A percentile compares a stretch with the other conserved stretches of the same genome.
These are phyloP conservation scores for Diplodia corticola DNA, from an alignment of 2,329 filamentous ascomycete genomes.

Conservation along the genomic window DNA sequence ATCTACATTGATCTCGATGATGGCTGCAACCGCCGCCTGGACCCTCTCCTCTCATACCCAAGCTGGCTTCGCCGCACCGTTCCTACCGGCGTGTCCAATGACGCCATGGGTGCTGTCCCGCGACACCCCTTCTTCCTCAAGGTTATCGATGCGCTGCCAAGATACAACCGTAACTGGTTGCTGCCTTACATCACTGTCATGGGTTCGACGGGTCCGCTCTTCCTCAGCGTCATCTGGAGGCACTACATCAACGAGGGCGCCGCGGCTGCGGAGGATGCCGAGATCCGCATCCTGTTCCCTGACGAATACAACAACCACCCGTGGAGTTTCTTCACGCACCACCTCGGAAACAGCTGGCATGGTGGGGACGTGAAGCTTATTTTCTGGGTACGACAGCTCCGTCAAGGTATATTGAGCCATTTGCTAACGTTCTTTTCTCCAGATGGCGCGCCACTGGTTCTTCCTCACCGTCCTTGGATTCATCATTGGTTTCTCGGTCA, in stretches of 20 bases:
- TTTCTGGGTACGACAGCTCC: slow-evolving; percentile 55
- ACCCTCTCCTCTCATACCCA: slow-evolving; percentile 67
- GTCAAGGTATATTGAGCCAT: not conserved
- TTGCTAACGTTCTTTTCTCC: slow-evolving; percentile 2
- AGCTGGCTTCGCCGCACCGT: slow-evolving; percentile 70
- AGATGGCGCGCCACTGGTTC: slow-evolving; percentile 58
- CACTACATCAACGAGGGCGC: slow-evolving; percentile 63
- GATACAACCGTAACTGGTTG: slow-evolving; percentile 69
- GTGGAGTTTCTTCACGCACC: slow-evolving; percentile 72
- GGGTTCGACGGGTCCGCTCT: slow-evolving; percentile 75
- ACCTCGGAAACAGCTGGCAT: slow-evolving; percentile 67
- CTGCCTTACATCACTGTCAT: slow-evolving; percentile 76
- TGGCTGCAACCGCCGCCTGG: slow-evolving; percentile 67
- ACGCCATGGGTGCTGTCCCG: slow-evolving; percentile 72
- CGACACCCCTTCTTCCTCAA: slow-evolving; percentile 73
- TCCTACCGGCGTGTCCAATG: slow-evolving; percentile 79
- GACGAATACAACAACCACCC: slow-evolving; percentile 67
- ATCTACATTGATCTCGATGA: slow-evolving; percentile 81
- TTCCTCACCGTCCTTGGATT: slow-evolving; percentile 58
- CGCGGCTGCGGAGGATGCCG: slow-evolving; percentile 48
- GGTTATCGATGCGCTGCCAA: slow-evolving; percentile 66
- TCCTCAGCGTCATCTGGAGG: slow-evolving; percentile 73
- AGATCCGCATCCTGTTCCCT: slow-evolving; percentile 67
- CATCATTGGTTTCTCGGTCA: slow-evolving; percentile 51
- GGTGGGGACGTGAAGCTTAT: slow-evolving; percentile 63